Base-by-base conservation (phyloP, 108 stramenopile species). In the Nitzschia sp. region DNA sequence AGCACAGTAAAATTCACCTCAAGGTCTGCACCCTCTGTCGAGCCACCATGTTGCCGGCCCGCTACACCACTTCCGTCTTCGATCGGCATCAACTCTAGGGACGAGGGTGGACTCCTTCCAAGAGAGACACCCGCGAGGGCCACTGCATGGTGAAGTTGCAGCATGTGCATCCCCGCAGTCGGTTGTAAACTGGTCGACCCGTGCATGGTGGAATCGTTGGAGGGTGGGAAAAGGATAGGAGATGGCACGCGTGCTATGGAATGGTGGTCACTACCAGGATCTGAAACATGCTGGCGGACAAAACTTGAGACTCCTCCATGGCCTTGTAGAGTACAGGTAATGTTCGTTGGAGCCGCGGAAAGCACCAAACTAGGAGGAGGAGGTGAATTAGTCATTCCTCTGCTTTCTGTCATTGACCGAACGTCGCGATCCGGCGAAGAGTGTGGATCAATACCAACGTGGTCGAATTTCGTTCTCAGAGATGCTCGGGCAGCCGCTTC, bases 391-490 rank as follows among this genome's bases (percentile, higher is more conserved):
- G 77, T 78, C 62, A 82, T 65, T 18, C 68, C 46, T 18, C 80
- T 61, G 33, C 47, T 65, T 35, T 77, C 76, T 5, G 63, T 45
- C 21, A 73, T 73, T 9, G 55, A 18, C n/a, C 57, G 49, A 18
- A 67, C 36, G 54, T 74, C 72, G 19, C 70, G 33, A 23, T 73
- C 74, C 19, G 25, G 29, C 27, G 69, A 64, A 27, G 46, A 42
- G 59, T 78, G 76, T n/a, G 72, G 70, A 38, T 78, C 81, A 17
- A 75, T 64, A 46, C 77, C 82, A 38, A 83, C 77, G 46, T 83
- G 77, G 38, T 83, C 82, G 61, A 83, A 83, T 53, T 76, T 83
- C 1, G 57, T 63, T 24, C 78, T 74, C 13, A 83, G 51, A 5
- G 78, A 79, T 33, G 75, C 75, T 35, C 75, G 51, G 6, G 78